These are phyloP conservation scores for Saccharomycopsis vini DNA, from an alignment of 805 yeast genomes.

Conservation along the genomic window DNA sequence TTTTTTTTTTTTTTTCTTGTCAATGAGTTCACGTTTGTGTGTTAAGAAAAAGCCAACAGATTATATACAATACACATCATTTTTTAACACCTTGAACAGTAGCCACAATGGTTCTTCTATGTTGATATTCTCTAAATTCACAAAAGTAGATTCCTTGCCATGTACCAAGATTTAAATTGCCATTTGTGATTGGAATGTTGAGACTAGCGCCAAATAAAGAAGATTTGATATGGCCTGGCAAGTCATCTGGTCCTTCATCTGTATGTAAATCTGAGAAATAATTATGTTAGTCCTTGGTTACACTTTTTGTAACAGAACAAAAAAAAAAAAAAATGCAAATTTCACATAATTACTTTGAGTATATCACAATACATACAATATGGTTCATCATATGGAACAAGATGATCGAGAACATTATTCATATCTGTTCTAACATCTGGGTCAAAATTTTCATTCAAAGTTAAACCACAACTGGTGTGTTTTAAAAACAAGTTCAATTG, in stretches of 20 bases:
- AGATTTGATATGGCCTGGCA: slow-evolving; percentile 74
- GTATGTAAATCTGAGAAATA: slow-evolving; percentile 42
- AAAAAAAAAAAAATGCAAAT: not conserved
- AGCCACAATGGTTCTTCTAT: slow-evolving; percentile 59
- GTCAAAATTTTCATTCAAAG: slow-evolving; percentile 74
- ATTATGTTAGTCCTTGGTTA: not conserved
- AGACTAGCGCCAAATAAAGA: slow-evolving; percentile 54
- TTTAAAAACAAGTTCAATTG: slow-evolving; percentile 57
- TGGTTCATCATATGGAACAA: slow-evolving; percentile 51
- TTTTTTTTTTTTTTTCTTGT: too few relatives aligned
- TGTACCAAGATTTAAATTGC: slow-evolving; percentile 62
- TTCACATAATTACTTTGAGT: too few relatives aligned
- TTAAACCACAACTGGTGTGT: slow-evolving; percentile 73
- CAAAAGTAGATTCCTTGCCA: slow-evolving; percentile 81
- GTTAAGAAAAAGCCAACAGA: too few relatives aligned
- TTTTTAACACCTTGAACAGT: slow-evolving; percentile 50
- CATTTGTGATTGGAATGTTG: slow-evolving; percentile 61
- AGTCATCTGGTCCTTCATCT: slow-evolving; percentile 78
- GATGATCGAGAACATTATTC: slow-evolving; percentile 50
- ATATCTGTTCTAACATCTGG: slow-evolving; percentile 68
- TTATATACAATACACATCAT: too few relatives aligned
- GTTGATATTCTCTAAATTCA: slow-evolving; percentile 61
- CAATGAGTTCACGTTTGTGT: too few relatives aligned
- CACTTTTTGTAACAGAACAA: not conserved
- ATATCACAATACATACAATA: slow-evolving; percentile 14